phyloP scores from a whole-genome alignment of 78 protist genomes.

The Dictyostelium brefeldianum region DNA sequence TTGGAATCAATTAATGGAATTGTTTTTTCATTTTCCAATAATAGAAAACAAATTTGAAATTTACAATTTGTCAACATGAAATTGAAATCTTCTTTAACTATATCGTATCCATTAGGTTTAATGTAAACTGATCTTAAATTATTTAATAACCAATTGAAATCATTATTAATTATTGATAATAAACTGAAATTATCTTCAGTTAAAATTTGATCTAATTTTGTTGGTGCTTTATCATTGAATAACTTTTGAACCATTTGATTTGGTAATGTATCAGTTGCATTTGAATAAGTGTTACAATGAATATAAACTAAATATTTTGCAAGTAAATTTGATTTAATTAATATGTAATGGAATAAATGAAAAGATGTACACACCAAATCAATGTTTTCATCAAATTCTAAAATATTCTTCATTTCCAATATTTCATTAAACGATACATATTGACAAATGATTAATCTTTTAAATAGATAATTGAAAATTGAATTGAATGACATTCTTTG shows the following conservation, averaged over 20 bases:
- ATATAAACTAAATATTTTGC: neutral
- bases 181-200: neutral
- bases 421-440: neutral
- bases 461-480: neutral
- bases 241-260: too few relatives aligned
- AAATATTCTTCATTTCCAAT: neutral
- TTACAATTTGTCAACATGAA: neutral
- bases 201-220: neutral
- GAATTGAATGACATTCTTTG: neutral
- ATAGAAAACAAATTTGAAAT: neutral
- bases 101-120: neutral
- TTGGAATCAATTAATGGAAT: too few relatives aligned
- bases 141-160: neutral
- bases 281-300: too few relatives aligned
- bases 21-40: too few relatives aligned
- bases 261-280: too few relatives aligned
- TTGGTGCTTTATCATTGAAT: too few relatives aligned
- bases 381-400: neutral
- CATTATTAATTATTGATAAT: neutral
- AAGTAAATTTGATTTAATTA: neutral
- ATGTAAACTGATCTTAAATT: neutral
- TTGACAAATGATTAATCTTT: neutral
- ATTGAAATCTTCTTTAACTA: neutral
- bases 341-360: neutral
- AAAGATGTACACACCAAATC: neutral